Evolutionary conservation across 2,329 filamentous ascomycete genomes (phyloP).

Genomic region (Pseudodiploospora longispora): DNA sequence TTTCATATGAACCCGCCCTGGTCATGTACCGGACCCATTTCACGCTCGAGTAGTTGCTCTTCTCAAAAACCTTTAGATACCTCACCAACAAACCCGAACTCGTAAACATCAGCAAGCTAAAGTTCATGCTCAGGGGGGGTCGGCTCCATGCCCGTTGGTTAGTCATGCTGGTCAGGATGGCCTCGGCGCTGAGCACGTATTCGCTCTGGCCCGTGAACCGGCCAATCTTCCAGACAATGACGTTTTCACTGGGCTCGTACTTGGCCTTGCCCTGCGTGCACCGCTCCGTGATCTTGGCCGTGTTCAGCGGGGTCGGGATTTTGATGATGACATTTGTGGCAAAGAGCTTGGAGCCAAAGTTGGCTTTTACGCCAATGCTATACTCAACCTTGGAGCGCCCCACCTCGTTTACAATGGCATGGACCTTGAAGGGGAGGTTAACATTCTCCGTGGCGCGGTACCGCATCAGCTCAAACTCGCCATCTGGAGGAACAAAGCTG

Average conservation of each 20-base stretch:
- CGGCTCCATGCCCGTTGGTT: constrained; percentile 96
- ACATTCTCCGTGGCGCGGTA: constrained; percentile 98
- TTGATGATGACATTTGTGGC: constrained; percentile 92
- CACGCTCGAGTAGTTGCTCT: constrained; percentile 96
- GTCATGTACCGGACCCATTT: constrained; percentile 99
- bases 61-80: constrained; percentile 98
- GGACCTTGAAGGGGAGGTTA: constrained; percentile 96
- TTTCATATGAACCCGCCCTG: constrained; percentile 93
- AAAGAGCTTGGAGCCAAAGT: constrained; percentile 93
- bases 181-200: constrained; percentile 90
- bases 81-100: constrained; percentile 85
- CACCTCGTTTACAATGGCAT: constrained; percentile 96
- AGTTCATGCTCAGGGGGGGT: constrained; percentile 84
- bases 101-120: constrained; percentile 96
- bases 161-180: constrained; percentile 90
- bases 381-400: constrained; percentile 98
- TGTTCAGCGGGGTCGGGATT: constrained; percentile 94
- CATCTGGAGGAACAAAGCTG: constrained; percentile 91
- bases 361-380: constrained; percentile 93
- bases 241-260: constrained; percentile 96
- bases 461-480: constrained; percentile 97
- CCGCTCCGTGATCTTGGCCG: constrained; percentile 84
- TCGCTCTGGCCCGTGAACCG: constrained; percentile 98
- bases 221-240: constrained; percentile 98
- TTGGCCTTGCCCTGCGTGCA: constrained; percentile 96